Base-by-base conservation (phyloP, 2,329 filamentous ascomycete species). In the Aciculosporium take region DNA sequence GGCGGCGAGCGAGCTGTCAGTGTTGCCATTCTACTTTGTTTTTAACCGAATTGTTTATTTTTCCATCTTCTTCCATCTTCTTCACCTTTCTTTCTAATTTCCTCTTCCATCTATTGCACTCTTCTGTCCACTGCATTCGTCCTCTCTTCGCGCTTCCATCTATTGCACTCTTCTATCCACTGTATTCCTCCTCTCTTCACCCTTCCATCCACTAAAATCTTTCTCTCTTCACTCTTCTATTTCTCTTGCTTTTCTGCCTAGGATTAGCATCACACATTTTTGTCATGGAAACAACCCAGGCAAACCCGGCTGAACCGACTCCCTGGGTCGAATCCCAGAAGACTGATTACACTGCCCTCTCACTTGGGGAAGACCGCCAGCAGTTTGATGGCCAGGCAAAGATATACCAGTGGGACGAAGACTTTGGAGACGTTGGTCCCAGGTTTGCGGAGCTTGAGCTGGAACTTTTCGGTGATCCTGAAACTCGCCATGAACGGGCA, bases 351-450 rank as follows among this genome's bases (percentile, higher is more conserved):
- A 53, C 56, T 12, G 48, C 57, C 4, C 28, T 55, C 33, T 27
- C 45, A 1, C 31, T 46, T 4, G 43, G 39, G 3, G 45, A 52
- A 5, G 40, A 35, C 4, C 30, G 38, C 6, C 52, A 53, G 9
- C 52, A 56, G 2, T 76, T 69, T 62, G 72, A 69, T 12, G 59
- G 65, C 29, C 72, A 73, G 41, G 79, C 76, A n/a, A 63, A 56
- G 0, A 68, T 82, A 33, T 96, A 96, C 51, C 76, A 88, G 53
- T 96, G 84, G 82, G 71, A 78, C 15, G 86, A 87, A 9, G 85
- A 94, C 3, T 84, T 72, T 50, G 91, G 89, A 2, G 89, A 96
- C 31, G 68, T 98, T 41, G 89, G 81, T 6, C 87, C 87, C 0
- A 67, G 66, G 38, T 72, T 79, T 40, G 65, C 71, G 0, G 72